phyloP scores from a whole-genome alignment of 345 rosid species.

The Orychophragmus violaceus region DNA sequence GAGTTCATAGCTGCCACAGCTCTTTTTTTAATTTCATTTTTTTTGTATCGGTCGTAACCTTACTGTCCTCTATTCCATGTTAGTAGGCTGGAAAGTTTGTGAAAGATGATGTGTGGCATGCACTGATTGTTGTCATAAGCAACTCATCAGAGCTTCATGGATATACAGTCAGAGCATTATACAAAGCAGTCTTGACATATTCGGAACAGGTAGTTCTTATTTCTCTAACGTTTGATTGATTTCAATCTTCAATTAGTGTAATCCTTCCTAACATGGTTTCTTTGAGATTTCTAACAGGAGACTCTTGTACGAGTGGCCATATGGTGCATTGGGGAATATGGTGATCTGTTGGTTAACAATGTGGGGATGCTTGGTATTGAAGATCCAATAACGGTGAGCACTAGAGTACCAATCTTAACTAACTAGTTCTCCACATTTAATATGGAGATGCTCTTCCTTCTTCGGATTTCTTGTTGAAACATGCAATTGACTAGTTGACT shows the following conservation, averaged over 20 bases:
- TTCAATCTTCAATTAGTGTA: not conserved
- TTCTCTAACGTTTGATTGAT: constrained; percentile 14
- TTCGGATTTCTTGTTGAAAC: not conserved
- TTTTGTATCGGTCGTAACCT: constrained; percentile 13
- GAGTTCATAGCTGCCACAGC: constrained; percentile 1
- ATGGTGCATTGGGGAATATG: constrained; percentile 99
- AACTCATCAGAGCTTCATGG: constrained; percentile 97
- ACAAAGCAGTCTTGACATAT: constrained; percentile 66
- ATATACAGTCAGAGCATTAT: constrained; percentile 81
- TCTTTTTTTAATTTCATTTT: not conserved
- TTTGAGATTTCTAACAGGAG: constrained; percentile 50
- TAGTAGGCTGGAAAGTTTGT: constrained; percentile 98
- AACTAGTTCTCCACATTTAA: not conserved
- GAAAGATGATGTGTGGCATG: constrained; percentile 98
- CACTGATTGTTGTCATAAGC: constrained; percentile 85
- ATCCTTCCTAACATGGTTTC: constrained; percentile 17
- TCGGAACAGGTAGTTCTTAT: constrained; percentile 69
- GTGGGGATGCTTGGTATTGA: constrained; percentile 80
- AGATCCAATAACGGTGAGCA: constrained; percentile 83
- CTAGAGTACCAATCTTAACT: constrained; percentile 6
- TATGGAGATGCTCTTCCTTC: not conserved
- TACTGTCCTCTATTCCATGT: constrained; percentile 32
- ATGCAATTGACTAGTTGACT: constrained; percentile 22
- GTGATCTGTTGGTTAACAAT: constrained; percentile 87
- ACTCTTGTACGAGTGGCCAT: constrained; percentile 89